A percentile compares a stretch with the other conserved stretches of the same genome.
Conservation (phyloP, 2,329 filamentous ascomycete genomes). For the Alternaria alternata region DNA sequence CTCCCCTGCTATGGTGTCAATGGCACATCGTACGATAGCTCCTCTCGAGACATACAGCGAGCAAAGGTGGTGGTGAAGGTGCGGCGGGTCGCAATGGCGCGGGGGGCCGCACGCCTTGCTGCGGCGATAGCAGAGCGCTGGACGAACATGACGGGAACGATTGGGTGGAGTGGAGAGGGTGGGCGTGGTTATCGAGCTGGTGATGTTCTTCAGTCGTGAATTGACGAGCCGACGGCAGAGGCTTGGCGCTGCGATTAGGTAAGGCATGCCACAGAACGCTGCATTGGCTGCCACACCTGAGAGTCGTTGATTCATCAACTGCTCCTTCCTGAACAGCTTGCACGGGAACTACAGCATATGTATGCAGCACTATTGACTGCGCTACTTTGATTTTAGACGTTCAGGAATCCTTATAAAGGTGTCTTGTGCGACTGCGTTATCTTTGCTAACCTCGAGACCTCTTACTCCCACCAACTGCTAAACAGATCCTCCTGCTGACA, state of each 20-base stretch:
- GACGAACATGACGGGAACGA: conserved; percentile 56
- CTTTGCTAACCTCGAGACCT: background rate
- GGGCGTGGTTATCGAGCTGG: conserved; percentile 40
- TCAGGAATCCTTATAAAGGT: background rate
- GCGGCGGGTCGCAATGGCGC: conserved; percentile 51
- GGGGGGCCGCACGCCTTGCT: conserved; percentile 55
- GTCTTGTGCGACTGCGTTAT: background rate
- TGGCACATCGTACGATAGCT: conserved; percentile 43
- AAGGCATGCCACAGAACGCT: conserved; percentile 16
- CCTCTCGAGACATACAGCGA: conserved; percentile 53
- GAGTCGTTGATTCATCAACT: conserved; percentile 13
- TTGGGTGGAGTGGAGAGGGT: conserved; percentile 49
- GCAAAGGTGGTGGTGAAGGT: conserved; percentile 57
- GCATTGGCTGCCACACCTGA: conserved; percentile 6
- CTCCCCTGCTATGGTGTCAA: conserved; percentile 45
- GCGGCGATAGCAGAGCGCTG: conserved; percentile 60
- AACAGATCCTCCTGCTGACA: background rate
- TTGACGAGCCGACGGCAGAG: conserved; percentile 36
- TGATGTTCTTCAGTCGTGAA: conserved; percentile 29
- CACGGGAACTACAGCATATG: conserved; percentile 11
- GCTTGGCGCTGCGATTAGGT: conserved; percentile 33
- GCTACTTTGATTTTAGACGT: conserved; percentile 10
- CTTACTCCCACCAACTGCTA: background rate
- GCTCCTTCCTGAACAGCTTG: conserved; percentile 5
- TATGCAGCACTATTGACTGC: conserved; percentile 13